phyloP scores from a whole-genome alignment of 495 filamentous ascomycete species.

The Xylona heveae region DNA sequence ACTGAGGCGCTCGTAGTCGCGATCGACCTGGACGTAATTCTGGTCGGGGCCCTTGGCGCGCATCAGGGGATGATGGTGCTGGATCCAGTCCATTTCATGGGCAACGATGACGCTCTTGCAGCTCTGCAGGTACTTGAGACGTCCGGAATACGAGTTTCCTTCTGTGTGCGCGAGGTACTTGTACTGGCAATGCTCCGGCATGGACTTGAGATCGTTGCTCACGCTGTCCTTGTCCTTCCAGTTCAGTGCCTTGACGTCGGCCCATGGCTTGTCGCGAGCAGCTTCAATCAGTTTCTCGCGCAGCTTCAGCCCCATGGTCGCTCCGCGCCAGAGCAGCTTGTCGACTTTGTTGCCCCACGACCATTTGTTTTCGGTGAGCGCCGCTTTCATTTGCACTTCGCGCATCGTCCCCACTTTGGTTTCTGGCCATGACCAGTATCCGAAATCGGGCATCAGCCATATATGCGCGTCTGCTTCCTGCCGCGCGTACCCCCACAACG shows the following conservation, averaged over 20 bases:
- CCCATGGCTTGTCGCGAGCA: conserved; percentile 24
- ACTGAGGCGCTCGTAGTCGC: conserved; percentile 31
- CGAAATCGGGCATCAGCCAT: conserved; percentile 67
- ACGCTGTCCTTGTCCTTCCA: conserved; percentile 16
- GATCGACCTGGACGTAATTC: conserved; percentile 34
- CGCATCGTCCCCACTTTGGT: conserved; percentile 34
- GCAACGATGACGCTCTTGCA: conserved; percentile 35
- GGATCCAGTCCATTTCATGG: conserved; percentile 23
- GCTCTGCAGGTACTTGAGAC: conserved; percentile 35
- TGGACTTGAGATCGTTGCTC: conserved; percentile 20
- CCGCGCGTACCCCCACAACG: conserved; percentile 31
- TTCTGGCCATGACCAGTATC: conserved; percentile 54
- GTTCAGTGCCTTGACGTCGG: conserved; percentile 25
- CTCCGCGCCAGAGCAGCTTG: conserved; percentile 51
- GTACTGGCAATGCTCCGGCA: conserved; percentile 38
- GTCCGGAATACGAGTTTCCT: conserved; percentile 33
- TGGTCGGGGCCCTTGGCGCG: conserved; percentile 26
- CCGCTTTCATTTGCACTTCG: conserved; percentile 26
- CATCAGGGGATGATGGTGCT: conserved; percentile 21
- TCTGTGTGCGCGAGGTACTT: conserved; percentile 36
- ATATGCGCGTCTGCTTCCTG: conserved; percentile 18
- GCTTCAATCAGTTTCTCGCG: conserved; percentile 25
- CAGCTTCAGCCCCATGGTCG: conserved; percentile 17
- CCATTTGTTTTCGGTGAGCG: conserved; percentile 5
- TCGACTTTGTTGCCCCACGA: conserved; percentile 31